These are phyloP conservation scores for Nematodospora valgi DNA, from an alignment of 805 yeast genomes.

Conservation along the genomic window DNA sequence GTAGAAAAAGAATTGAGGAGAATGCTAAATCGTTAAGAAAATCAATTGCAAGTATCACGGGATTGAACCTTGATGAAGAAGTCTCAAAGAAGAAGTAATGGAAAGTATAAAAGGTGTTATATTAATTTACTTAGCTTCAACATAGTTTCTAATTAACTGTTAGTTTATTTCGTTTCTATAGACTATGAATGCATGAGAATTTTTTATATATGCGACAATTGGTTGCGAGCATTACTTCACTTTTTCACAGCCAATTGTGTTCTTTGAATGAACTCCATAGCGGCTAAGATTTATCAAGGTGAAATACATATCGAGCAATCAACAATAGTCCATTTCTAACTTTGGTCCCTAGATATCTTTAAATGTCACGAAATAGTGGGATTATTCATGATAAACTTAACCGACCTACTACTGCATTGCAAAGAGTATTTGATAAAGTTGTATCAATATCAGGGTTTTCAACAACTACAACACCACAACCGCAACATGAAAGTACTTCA, in stretches of 20 bases:
- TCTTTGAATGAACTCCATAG: no score
- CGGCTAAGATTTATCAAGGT: no score
- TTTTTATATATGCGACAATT: no score
- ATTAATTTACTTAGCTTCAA: constrained; percentile 1
- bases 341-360: no score
- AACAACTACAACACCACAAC: neutral
- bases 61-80: constrained; percentile 62
- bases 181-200: no score
- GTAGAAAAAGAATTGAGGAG: constrained; percentile 34
- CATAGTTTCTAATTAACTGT: neutral
- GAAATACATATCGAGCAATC: no score
- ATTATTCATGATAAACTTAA: constrained; percentile 6
- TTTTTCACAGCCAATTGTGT: no score
- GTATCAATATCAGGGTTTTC: constrained; percentile 10
- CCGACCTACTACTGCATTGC: constrained; percentile 22
- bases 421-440: constrained; percentile 18
- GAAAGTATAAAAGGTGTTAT: neutral
- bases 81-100: constrained; percentile 43
- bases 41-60: constrained; percentile 55
- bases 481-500: neutral
- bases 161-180: neutral
- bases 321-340: no score
- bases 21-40: constrained; percentile 39
- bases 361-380: no score
- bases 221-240: no score